These are phyloP conservation scores for Cadophora gregata DNA, from an alignment of 2,329 filamentous ascomycete genomes.

Conservation along the genomic window DNA sequence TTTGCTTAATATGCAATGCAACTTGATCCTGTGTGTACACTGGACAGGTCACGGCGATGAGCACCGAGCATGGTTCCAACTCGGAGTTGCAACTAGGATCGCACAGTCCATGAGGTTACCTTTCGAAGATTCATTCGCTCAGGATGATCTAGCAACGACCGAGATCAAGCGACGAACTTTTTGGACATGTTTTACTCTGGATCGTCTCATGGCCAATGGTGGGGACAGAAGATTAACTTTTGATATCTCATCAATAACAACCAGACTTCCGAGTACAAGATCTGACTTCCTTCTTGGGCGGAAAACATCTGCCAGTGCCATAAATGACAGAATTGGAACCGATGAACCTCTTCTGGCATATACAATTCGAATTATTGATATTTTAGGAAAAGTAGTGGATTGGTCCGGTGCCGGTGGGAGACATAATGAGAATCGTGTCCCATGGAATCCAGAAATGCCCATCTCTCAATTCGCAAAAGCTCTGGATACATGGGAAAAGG, in stretches of 20 bases:
- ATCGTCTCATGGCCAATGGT: slow-evolving; percentile 16
- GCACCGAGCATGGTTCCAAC: slow-evolving; percentile 19
- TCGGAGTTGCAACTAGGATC: slow-evolving; percentile 19
- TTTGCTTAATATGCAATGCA: slow-evolving; percentile 9
- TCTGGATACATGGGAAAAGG: slow-evolving; percentile 9
- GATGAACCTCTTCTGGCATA: slow-evolving; percentile 16
- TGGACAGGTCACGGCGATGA: slow-evolving; percentile 14
- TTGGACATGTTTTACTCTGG: slow-evolving; percentile 13
- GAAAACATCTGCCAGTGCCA: background rate
- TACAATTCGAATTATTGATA: slow-evolving; percentile 14
- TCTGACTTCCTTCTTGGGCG: slow-evolving; percentile 10
- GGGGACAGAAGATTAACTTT: slow-evolving; percentile 14
- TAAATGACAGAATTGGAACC: background rate
- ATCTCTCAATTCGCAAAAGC: slow-evolving; percentile 8
- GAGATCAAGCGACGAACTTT: slow-evolving; percentile 13
- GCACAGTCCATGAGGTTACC: slow-evolving; percentile 12
- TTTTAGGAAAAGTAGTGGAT: slow-evolving; percentile 7
- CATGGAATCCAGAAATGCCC: slow-evolving; percentile 7
- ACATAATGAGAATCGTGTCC: slow-evolving; percentile 4
- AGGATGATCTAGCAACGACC: background rate
- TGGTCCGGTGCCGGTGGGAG: slow-evolving; percentile 16
- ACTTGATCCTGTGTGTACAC: slow-evolving; percentile 12
- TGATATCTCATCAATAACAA: slow-evolving; percentile 11
- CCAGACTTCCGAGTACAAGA: slow-evolving; percentile 1
- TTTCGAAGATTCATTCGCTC: slow-evolving; percentile 13